phyloP scores from a whole-genome alignment of 2,329 filamentous ascomycete genomes.

The Cladosporium sp. region DNA sequence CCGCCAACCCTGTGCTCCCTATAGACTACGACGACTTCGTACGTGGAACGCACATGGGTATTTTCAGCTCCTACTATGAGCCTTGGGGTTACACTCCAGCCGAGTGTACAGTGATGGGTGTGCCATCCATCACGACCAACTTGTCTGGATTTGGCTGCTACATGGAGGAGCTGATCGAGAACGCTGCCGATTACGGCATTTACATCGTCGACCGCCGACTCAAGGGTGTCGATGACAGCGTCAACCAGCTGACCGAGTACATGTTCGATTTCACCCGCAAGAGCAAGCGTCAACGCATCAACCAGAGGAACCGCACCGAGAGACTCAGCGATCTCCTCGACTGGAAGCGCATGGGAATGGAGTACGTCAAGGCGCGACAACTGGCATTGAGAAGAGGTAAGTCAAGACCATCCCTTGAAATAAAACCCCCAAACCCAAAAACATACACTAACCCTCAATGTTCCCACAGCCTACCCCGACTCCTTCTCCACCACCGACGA shows the following conservation, averaged over 20 bases:
- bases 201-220: slow-evolving; percentile 95
- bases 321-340: slow-evolving; percentile 90
- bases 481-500: slow-evolving; percentile 70
- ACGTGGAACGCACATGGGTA: slow-evolving; percentile 88
- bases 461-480: slow-evolving; percentile 70
- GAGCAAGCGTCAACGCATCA: slow-evolving; percentile 94
- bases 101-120: slow-evolving; percentile 98
- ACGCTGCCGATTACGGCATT: slow-evolving; percentile 96
- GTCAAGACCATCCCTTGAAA: no score
- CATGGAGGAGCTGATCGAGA: slow-evolving; percentile 99
- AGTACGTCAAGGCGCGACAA: slow-evolving; percentile 97
- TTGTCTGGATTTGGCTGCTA: slow-evolving; percentile 97
- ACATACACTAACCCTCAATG: slow-evolving; percentile 2
- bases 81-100: slow-evolving; percentile 98
- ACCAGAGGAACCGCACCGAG: slow-evolving; percentile 96
- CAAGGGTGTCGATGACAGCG: slow-evolving; percentile 95
- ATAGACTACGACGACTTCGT: slow-evolving; percentile 99
- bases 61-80: slow-evolving; percentile 98
- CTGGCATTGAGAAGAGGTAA: slow-evolving; percentile 72
- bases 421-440: background rate
- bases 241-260: slow-evolving; percentile 86
- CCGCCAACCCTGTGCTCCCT: slow-evolving; percentile 88
- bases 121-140: slow-evolving; percentile 97
- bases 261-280: slow-evolving; percentile 96
- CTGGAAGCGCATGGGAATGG: slow-evolving; percentile 99